Conservation (phyloP, 116 monocot species). For the Phalaenopsis hybrid region DNA sequence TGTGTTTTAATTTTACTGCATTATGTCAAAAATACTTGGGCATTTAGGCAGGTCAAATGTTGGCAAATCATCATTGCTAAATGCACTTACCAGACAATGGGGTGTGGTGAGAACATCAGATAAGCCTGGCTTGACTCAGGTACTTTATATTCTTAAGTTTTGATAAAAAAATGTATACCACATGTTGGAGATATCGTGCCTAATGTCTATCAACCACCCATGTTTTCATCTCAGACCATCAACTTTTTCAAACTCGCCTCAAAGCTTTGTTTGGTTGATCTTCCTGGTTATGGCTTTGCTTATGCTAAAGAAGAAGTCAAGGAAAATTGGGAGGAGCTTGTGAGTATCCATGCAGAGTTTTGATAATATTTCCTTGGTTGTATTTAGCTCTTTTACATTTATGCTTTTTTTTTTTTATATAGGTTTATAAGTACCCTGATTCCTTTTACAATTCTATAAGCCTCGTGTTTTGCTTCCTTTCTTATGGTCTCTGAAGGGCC, state of each 20-base stretch:
- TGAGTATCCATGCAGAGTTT: constrained; percentile 36
- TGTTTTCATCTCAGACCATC: constrained; percentile 52
- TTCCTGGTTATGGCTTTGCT: constrained; percentile 99
- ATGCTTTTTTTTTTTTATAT: not conserved
- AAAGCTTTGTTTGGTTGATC: constrained; percentile 88
- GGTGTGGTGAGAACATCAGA: constrained; percentile 90
- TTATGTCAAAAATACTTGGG: constrained; percentile 3
- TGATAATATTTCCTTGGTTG: not conserved
- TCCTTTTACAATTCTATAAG: not conserved
- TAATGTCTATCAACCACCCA: constrained; percentile 19
- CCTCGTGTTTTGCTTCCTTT: not conserved
- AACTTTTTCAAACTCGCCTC: constrained; percentile 91
- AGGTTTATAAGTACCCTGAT: not conserved
- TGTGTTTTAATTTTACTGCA: not conserved
- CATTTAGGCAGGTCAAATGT: constrained; percentile 90
- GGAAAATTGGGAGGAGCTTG: constrained; percentile 97
- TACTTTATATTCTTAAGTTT: constrained; percentile 14
- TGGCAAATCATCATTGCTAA: constrained; percentile 92
- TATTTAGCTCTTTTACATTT: not conserved
- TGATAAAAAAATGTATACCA: not conserved
- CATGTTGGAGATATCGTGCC: not conserved
- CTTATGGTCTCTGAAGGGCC: not conserved
- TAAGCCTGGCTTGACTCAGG: constrained; percentile 96
- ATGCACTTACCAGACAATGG: constrained; percentile 98
- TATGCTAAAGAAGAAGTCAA: constrained; percentile 98